Evolutionary conservation across 129 eudicot genomes (phyloP).

Genomic region (Flaveria sonorensis): DNA sequence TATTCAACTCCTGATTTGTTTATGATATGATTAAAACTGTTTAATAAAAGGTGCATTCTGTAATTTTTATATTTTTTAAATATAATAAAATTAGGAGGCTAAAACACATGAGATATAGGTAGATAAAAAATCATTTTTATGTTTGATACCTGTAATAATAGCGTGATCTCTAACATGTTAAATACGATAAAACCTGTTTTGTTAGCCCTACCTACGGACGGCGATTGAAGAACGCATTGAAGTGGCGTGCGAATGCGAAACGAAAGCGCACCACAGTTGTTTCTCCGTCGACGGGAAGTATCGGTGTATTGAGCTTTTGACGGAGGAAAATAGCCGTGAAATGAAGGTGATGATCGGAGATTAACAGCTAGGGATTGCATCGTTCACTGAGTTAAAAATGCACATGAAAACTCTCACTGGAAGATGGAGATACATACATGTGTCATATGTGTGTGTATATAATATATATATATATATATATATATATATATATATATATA

Average conservation of each 20-base stretch:
- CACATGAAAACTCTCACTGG: slow-evolving; percentile 22
- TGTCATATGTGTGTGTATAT: not conserved
- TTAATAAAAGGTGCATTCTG: no score
- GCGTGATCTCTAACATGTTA: no score
- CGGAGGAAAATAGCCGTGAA: slow-evolving; percentile 31
- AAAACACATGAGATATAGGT: not conserved
- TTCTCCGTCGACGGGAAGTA: slow-evolving; percentile 21
- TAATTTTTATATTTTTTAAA: no score
- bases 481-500: not conserved
- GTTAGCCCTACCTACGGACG: slow-evolving; percentile 38
- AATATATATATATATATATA: not conserved
- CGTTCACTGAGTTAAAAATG: slow-evolving; percentile 24
- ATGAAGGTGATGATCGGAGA: slow-evolving; percentile 43
- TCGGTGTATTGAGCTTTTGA: slow-evolving; percentile 23
- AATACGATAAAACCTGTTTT: no score
- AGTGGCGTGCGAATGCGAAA: slow-evolving; percentile 36
- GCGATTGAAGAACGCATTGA: slow-evolving; percentile 51
- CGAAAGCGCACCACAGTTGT: slow-evolving; percentile 23
- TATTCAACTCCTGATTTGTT: no score
- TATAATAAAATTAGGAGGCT: no score
- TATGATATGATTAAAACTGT: no score
- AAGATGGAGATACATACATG: slow-evolving; percentile 7
- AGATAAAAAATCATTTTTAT: no score
- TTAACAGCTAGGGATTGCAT: slow-evolving; percentile 53
- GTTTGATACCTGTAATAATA: no score